Conservation (phyloP, 2,329 filamentous ascomycete genomes). For the Verticillium nubilum region DNA sequence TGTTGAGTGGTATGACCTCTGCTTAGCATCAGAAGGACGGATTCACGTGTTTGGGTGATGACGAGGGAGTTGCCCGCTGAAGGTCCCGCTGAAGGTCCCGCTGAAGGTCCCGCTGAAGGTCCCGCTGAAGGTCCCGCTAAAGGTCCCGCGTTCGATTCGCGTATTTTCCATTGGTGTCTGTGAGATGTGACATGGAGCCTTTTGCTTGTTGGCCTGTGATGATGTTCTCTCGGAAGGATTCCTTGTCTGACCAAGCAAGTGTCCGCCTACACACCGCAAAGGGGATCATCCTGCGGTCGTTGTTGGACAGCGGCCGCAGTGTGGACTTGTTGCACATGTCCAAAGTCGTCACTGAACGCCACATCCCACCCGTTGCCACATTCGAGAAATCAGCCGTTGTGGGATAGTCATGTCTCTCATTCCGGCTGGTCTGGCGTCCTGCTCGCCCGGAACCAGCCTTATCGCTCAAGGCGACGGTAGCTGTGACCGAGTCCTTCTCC, state of each 20-base stretch:
- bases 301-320: too few relatives aligned
- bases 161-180: neutral
- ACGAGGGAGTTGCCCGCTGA: neutral
- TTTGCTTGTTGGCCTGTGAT: neutral
- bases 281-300: too few relatives aligned
- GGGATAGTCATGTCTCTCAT: neutral
- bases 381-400: neutral
- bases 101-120: neutral
- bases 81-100: neutral
- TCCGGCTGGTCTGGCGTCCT: neutral
- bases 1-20: neutral
- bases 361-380: too few relatives aligned
- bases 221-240: neutral
- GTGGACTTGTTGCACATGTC: too few relatives aligned
- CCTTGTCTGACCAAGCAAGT: too few relatives aligned
- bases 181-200: neutral
- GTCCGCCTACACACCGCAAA: too few relatives aligned
- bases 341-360: too few relatives aligned
- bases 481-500: neutral
- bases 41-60: neutral
- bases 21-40: neutral
- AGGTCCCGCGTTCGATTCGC: neutral
- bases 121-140: neutral
- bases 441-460: neutral
- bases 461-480: neutral